Conservation (phyloP, 352 stramenopile genomes). For the Poterioochromonas sp. region DNA sequence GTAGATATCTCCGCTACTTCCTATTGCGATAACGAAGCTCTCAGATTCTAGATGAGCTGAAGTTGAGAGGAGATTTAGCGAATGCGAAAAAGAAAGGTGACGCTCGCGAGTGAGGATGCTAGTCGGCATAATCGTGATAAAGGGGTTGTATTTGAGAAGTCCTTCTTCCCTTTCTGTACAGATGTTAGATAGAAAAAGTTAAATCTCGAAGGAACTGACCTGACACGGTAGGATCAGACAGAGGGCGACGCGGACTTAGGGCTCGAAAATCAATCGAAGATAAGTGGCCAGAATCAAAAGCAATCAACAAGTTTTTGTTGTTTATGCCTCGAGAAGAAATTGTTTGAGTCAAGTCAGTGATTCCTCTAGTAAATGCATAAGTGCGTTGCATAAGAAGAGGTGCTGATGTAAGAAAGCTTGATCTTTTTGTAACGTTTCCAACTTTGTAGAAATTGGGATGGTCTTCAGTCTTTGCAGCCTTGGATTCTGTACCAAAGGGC, state of each 20-base stretch:
- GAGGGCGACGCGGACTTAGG: conserved; percentile 83
- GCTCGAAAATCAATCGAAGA: conserved; percentile 78
- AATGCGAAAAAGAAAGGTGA: conserved; percentile 42
- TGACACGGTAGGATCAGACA: conserved; percentile 67
- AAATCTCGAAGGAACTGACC: conserved; percentile 55
- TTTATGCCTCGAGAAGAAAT: conserved; percentile 85
- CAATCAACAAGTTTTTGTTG: conserved; percentile 78
- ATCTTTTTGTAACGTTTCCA: not conserved
- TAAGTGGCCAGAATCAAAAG: conserved; percentile 79
- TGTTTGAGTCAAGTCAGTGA: conserved; percentile 77
- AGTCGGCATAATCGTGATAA: conserved; percentile 75
- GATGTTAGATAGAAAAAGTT: conserved; percentile 37
- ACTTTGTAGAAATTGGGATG: conserved; percentile 31
- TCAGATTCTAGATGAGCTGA: conserved; percentile 84
- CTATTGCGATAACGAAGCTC: conserved; percentile 65
- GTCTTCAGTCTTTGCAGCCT: not conserved
- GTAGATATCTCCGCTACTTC: conserved; percentile 73
- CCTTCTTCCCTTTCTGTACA: conserved; percentile 50
- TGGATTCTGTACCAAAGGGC: conserved; percentile 61
- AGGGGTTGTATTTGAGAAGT: conserved; percentile 69
- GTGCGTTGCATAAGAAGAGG: conserved; percentile 86
- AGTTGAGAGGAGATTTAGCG: conserved; percentile 59
- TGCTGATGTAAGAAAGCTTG: conserved; percentile 32
- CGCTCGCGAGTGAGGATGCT: conserved; percentile 66
- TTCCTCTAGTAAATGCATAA: conserved; percentile 77